Base-by-base conservation (phyloP, 495 filamentous ascomycete species). In the Parachaetomium inaequale region DNA sequence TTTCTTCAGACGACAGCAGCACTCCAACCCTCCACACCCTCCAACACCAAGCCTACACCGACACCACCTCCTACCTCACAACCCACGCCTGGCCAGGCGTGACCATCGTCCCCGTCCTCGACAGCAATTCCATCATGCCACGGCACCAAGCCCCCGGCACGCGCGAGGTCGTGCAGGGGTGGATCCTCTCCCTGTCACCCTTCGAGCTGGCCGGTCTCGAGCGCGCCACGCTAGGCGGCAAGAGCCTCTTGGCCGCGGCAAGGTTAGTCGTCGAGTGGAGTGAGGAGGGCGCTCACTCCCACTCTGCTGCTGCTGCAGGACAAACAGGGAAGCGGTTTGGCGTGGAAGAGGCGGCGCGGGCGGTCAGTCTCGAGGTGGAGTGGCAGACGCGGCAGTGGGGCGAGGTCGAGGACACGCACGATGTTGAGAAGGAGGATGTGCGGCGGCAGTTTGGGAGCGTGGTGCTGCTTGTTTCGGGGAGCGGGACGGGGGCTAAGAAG, bases 361-460 rank as follows among this genome's bases (percentile, higher is more conserved):
- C 91, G 26, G 86, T 87, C 4, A 95, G 84, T 64, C 65, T 94
- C 23, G 94, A 98, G 79, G 91, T 96, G 19, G 80, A 82, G 64
- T 97, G 90, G 88, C 94, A 98, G 82, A 96, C 88, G 6, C 78
- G 84, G 17, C 82, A 86, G 77, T 98, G 94, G 92, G 94, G 94
- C 2, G 92, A 95, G 78, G 94, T 98, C 4, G 95, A 98, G 75
- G 94, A 98, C 76, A 96, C 92, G 43, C 95, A 98, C 76, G 94
- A 98, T 84, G 94, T 98, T 3, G 87, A 96, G 68, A 91, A 86
- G 74, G 94, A 96, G 76, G 94, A 98, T 76, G 45, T 98, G 66
- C 83, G 82, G 74, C 82, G 94, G 65, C 94, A 96, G 78, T 74
- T 98, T 61, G 94, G 93, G 21, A 93, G 90, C 74, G 88, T 90